Evolutionary conservation across 208 protist species (phyloP).

Genomic region (Crithidia sp.): DNA sequence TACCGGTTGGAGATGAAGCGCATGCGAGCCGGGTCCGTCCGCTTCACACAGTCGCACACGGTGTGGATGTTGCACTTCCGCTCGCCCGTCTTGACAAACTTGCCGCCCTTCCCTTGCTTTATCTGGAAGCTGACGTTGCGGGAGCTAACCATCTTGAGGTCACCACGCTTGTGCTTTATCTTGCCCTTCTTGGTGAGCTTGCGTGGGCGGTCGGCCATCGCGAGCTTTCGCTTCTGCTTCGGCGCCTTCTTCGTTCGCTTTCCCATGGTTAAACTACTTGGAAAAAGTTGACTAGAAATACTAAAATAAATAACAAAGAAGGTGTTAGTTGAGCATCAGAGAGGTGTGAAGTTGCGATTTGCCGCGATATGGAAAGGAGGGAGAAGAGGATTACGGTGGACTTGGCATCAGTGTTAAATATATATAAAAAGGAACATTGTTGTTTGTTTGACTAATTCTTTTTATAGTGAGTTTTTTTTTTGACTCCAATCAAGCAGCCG

Average conservation of each 20-base stretch:
- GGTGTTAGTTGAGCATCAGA: too few relatives aligned
- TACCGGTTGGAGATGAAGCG: constrained; percentile 82
- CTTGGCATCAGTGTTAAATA: too few relatives aligned
- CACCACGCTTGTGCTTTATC: constrained; percentile 83
- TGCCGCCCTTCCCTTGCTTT: constrained; percentile 89
- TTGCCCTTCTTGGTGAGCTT: constrained; percentile 87
- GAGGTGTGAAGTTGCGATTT: too few relatives aligned
- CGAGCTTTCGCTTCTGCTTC: constrained; percentile 84
- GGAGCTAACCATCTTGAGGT: constrained; percentile 78
- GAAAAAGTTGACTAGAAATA: neutral
- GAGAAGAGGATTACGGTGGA: too few relatives aligned
- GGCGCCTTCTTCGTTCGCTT: constrained; percentile 82
- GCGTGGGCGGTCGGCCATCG: constrained; percentile 76
- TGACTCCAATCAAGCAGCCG: too few relatives aligned
- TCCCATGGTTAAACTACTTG: constrained; percentile 56
- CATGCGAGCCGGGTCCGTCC: constrained; percentile 89
- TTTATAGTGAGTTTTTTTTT: too few relatives aligned
- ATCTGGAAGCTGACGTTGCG: constrained; percentile 83
- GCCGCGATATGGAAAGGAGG: too few relatives aligned
- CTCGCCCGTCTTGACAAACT: constrained; percentile 79
- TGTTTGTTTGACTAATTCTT: too few relatives aligned
- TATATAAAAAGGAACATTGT: too few relatives aligned
- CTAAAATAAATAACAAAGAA: neutral
- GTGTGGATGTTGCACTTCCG: constrained; percentile 92
- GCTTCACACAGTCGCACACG: constrained; percentile 87